Percentiles rank a stretch among this genome's conserved stretches.
These are phyloP conservation scores for Trichoderma pleuroti DNA, from an alignment of 2,329 filamentous ascomycete genomes.

Conservation along the genomic window DNA sequence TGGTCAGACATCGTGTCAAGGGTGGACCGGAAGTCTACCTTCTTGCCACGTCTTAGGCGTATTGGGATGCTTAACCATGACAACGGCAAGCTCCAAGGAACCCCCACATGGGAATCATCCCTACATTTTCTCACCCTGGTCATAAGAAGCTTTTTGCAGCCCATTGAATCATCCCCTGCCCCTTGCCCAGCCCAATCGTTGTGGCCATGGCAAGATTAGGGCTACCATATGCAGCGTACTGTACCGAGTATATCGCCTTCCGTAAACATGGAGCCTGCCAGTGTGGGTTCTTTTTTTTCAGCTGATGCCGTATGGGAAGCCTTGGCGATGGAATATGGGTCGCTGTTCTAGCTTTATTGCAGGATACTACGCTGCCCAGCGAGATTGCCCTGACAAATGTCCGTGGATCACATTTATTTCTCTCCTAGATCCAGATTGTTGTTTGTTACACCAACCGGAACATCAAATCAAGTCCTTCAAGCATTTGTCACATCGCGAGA, in stretches of 20 bases:
- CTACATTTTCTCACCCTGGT: background rate
- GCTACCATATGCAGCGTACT: background rate
- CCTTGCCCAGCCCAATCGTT: background rate
- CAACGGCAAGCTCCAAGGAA: background rate
- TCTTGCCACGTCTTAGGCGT: background rate
- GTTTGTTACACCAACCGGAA: background rate
- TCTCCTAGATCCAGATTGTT: background rate
- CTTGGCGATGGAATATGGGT: background rate
- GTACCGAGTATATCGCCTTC: background rate
- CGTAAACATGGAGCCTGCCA: background rate
- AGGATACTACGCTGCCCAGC: background rate
- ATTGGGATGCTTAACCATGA: background rate
- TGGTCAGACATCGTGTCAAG: background rate
- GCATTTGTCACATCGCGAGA: background rate
- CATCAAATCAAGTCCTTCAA: background rate
- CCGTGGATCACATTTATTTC: background rate
- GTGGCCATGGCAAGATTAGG: background rate
- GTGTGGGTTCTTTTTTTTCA: background rate
- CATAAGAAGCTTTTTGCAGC: background rate
- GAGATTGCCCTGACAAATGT: background rate
- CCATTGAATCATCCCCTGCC: background rate
- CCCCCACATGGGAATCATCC: conserved; percentile 5
- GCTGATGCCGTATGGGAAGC: background rate
- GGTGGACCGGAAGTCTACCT: background rate
- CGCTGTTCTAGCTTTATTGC: background rate